Percentiles rank a stretch among this genome's conserved stretches.
Conservation (phyloP, 2,329 filamentous ascomycete genomes). For the Penicillium sp. region DNA sequence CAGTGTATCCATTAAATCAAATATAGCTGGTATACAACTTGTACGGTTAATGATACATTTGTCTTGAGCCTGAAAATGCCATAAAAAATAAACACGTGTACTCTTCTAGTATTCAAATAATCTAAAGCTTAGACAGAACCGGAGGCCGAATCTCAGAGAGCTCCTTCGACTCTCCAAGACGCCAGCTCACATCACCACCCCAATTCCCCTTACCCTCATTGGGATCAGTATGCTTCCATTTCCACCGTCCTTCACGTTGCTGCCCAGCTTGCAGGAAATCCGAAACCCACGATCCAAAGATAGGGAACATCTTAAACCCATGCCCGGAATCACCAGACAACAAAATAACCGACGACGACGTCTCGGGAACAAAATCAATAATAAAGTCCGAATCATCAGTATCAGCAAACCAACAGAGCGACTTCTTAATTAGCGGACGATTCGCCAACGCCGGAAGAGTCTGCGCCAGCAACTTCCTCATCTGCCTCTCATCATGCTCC, state of each 20-base stretch:
- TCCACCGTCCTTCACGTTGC: constrained; percentile 52
- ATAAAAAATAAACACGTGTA: not conserved
- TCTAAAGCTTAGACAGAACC: constrained; percentile 25
- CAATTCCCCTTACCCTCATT: constrained; percentile 36
- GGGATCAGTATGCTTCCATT: constrained; percentile 48
- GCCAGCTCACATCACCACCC: constrained; percentile 52
- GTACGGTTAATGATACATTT: not conserved
- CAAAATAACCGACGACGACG: constrained; percentile 49
- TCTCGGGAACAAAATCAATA: constrained; percentile 58
- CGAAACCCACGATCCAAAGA: constrained; percentile 57
- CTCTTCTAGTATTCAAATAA: constrained; percentile 5
- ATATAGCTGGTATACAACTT: not conserved
- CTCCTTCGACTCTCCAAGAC: constrained; percentile 42
- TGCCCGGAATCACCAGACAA: constrained; percentile 62
- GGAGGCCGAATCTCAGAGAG: constrained; percentile 23
- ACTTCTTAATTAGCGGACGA: constrained; percentile 56
- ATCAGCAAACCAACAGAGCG: constrained; percentile 65
- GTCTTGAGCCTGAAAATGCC: not conserved
- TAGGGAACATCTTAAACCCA: constrained; percentile 63
- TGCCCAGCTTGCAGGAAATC: constrained; percentile 45
- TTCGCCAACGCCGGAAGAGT: constrained; percentile 56
- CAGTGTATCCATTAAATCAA: too few relatives aligned
- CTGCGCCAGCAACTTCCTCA: constrained; percentile 53
- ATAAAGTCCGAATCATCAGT: constrained; percentile 61
- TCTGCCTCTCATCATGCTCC: constrained; percentile 52